These are phyloP conservation scores for Penicillium ochrochloron DNA, from an alignment of 495 filamentous ascomycete genomes.

Conservation along the genomic window DNA sequence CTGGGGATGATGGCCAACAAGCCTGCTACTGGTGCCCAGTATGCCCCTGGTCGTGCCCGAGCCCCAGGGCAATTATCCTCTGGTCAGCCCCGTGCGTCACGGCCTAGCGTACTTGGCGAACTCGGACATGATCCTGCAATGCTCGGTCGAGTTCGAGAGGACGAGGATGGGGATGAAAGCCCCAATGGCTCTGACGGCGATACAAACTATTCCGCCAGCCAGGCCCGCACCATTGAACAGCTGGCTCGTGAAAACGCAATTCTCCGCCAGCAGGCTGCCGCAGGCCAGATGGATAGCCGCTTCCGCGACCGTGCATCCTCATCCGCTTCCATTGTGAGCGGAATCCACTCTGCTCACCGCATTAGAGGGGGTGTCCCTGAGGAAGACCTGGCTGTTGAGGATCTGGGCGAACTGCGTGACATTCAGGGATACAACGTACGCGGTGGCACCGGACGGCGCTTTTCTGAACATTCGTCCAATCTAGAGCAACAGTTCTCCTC, in stretches of 20 bases:
- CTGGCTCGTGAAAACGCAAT: slow-evolving; percentile 74
- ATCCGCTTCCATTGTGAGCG: slow-evolving; percentile 54
- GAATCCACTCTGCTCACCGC: slow-evolving; percentile 60
- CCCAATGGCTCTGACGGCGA: slow-evolving; percentile 67
- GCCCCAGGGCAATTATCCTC: slow-evolving; percentile 64
- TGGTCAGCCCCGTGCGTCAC: slow-evolving; percentile 79
- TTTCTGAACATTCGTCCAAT: slow-evolving; percentile 65
- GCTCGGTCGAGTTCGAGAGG: slow-evolving; percentile 79
- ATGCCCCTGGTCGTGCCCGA: slow-evolving; percentile 48
- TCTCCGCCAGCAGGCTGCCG: slow-evolving; percentile 62
- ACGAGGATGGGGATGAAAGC: slow-evolving; percentile 81
- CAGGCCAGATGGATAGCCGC: slow-evolving; percentile 62
- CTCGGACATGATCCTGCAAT: slow-evolving; percentile 71
- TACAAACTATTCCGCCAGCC: slow-evolving; percentile 57
- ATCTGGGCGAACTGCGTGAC: slow-evolving; percentile 66
- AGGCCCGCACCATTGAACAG: slow-evolving; percentile 73
- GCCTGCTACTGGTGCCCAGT: slow-evolving; percentile 41
- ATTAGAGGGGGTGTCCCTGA: slow-evolving; percentile 69
- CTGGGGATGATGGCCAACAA: slow-evolving; percentile 47
- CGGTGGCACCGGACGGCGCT: slow-evolving; percentile 55
- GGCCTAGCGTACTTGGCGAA: slow-evolving; percentile 84
- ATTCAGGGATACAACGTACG: slow-evolving; percentile 54
- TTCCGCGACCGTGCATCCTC: slow-evolving; percentile 66
- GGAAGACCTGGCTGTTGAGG: slow-evolving; percentile 73
- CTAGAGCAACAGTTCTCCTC: slow-evolving; percentile 58